These are phyloP conservation scores for Astraeus odoratus DNA, from an alignment of 768 basidiomycete genomes.

Conservation along the genomic window DNA sequence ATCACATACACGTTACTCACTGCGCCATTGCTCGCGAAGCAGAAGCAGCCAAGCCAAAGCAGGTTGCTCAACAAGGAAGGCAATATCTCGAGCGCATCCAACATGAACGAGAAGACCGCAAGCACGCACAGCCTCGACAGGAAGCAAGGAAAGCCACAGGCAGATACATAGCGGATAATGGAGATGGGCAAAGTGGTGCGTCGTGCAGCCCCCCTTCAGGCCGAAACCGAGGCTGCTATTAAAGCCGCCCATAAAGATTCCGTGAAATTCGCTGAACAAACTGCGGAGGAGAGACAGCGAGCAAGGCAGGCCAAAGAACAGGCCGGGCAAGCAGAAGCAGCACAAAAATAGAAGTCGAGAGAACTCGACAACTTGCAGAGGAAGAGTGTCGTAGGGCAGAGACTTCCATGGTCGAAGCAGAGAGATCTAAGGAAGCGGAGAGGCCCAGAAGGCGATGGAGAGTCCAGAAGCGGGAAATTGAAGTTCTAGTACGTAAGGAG, in stretches of 20 bases:
- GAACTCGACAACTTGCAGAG: constrained; percentile 4
- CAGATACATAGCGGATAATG: constrained; percentile 4
- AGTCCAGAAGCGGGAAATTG: constrained; percentile 13
- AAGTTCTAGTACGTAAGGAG: too few relatives aligned
- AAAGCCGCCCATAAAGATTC: constrained; percentile 5
- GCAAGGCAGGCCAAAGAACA: constrained; percentile 12
- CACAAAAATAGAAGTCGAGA: constrained; percentile 9
- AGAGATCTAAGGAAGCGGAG: constrained; percentile 4
- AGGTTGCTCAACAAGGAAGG: too few relatives aligned
- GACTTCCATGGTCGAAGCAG: constrained; percentile 6
- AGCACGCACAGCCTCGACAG: constrained; percentile 5
- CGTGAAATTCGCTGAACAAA: constrained; percentile 4
- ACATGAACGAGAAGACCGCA: constrained; percentile 4
- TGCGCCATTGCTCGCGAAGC: too few relatives aligned
- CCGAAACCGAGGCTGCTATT: constrained; percentile 4
- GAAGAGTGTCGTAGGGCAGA: constrained; percentile 8
- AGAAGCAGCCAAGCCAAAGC: too few relatives aligned
- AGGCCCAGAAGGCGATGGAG: neutral
- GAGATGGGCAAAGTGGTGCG: constrained; percentile 5
- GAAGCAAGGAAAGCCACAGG: constrained; percentile 9
- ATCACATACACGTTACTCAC: too few relatives aligned
- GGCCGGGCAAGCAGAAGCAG: constrained; percentile 8
- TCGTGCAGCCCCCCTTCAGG: neutral
- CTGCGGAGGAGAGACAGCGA: constrained; percentile 12
- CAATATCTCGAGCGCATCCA: neutral